Evolutionary conservation across 345 rosid genomes (phyloP).

Genomic region (Ceriops zippeliana): DNA sequence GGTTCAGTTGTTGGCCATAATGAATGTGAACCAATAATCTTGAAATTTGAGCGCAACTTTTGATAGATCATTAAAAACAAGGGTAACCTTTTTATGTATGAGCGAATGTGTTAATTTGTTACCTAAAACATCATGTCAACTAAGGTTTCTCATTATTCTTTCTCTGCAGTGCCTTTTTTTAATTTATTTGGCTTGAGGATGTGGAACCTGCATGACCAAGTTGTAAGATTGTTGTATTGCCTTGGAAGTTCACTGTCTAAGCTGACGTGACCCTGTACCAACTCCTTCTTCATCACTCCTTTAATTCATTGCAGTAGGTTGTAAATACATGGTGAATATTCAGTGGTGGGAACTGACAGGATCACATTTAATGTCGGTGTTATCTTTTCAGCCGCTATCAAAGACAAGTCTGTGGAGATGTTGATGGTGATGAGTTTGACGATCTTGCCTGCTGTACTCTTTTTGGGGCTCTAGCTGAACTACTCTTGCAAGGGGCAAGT

Average conservation of each 20-base stretch:
- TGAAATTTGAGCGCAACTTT: no score
- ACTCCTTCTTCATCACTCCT: no score
- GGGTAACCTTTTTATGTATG: no score
- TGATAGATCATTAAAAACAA: no score
- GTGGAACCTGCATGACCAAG: slow-evolving; percentile 9
- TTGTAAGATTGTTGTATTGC: slow-evolving; percentile 20
- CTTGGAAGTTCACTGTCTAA: background rate
- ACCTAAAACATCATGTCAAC: slow-evolving; percentile 1
- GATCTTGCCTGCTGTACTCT: background rate
- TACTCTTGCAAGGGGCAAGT: background rate
- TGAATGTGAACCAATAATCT: no score
- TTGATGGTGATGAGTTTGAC: slow-evolving; percentile 2
- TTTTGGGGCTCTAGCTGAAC: slow-evolving; percentile 6
- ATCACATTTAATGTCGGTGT: no score
- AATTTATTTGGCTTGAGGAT: slow-evolving; percentile 43
- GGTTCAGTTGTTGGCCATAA: no score
- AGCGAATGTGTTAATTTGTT: no score
- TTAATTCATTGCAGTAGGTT: no score
- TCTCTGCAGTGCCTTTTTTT: slow-evolving; percentile 55
- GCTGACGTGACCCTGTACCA: no score
- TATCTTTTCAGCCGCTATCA: slow-evolving; percentile 17
- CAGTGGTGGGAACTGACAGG: no score
- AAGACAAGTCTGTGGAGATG: slow-evolving; percentile 2
- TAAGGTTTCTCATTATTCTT: slow-evolving; percentile 13
- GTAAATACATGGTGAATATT: no score